A percentile compares a stretch with the other conserved stretches of the same genome.
These are phyloP conservation scores for Schizophyllum amplum DNA, from an alignment of 1,284 basidiomycete species.

Conservation along the genomic window DNA sequence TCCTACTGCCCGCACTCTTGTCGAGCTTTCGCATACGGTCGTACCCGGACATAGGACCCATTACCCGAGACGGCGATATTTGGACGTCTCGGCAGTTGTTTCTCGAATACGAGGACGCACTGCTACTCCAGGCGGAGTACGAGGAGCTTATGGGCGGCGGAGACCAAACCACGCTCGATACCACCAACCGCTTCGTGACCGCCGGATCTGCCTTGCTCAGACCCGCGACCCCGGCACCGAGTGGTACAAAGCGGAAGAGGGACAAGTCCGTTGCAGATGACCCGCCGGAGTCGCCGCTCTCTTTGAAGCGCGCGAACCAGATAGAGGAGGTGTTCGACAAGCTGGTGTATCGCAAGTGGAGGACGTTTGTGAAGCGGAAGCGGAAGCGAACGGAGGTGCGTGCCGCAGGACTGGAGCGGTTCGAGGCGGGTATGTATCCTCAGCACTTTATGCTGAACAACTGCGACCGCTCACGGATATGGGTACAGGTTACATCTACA, in stretches of 20 bases:
- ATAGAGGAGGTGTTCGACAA: slow-evolving; percentile 5
- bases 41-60: slow-evolving; percentile 37
- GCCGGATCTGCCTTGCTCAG: slow-evolving; percentile 6
- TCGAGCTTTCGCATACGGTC: slow-evolving; percentile 71
- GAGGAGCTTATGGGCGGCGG: slow-evolving; percentile 13
- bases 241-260: slow-evolving; percentile 1
- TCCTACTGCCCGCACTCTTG: slow-evolving; percentile 69
- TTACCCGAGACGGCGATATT: slow-evolving; percentile 27
- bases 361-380: slow-evolving; percentile 14
- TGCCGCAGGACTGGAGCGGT: slow-evolving; percentile 57
- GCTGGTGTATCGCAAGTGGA: slow-evolving; percentile 8
- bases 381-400: slow-evolving; percentile 22
- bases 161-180: slow-evolving; percentile 18
- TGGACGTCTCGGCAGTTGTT: slow-evolving; percentile 71
- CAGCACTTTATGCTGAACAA: too few species aligned
- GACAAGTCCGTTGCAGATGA: slow-evolving; percentile 2
- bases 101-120: slow-evolving; percentile 73
- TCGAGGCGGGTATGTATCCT: slow-evolving; percentile 62
- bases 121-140: slow-evolving; percentile 55
- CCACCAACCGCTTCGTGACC: slow-evolving; percentile 8
- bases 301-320: not conserved
- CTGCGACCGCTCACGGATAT: too few species aligned
- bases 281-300: slow-evolving; percentile 3
- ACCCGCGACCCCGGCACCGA: slow-evolving; percentile 3
- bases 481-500: slow-evolving; percentile 75